Conservation (phyloP, 2,329 filamentous ascomycete genomes). For the Chaetothyriales sp. region DNA sequence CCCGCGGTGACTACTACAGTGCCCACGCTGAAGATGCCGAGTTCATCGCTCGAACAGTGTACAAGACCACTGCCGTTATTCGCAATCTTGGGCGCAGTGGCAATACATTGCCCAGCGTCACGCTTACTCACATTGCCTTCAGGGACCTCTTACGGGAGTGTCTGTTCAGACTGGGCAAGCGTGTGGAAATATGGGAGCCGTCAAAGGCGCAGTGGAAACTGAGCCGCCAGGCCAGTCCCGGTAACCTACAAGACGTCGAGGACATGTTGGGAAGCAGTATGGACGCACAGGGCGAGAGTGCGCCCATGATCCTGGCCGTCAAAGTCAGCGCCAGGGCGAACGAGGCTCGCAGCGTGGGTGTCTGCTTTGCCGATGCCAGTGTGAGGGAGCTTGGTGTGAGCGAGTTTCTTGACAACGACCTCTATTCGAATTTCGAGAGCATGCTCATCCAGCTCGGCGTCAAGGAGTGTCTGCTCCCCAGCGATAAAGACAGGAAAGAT, state of each 20-base stretch:
- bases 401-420: conserved; percentile 96
- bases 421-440: conserved; percentile 96
- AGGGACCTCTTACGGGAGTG: conserved; percentile 90
- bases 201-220: conserved; percentile 77
- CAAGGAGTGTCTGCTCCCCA: conserved; percentile 78
- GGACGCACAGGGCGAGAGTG: conserved; percentile 35
- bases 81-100: conserved; percentile 74
- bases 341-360: conserved; percentile 74
- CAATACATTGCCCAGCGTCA: conserved; percentile 79
- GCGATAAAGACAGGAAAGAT: conserved; percentile 68
- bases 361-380: conserved; percentile 95
- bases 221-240: conserved; percentile 80
- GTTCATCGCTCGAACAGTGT: conserved; percentile 50
- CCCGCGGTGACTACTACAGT: conserved; percentile 88
- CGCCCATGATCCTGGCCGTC: conserved; percentile 87
- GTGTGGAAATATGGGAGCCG: conserved; percentile 75
- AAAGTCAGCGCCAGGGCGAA: conserved; percentile 79
- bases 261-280: conserved; percentile 70
- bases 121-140: conserved; percentile 88
- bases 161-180: conserved; percentile 77
- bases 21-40: conserved; percentile 36
- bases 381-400: conserved; percentile 90
- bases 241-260: conserved; percentile 92
- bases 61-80: conserved; percentile 93
- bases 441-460: conserved; percentile 91